Evolutionary conservation across 2,329 filamentous ascomycete genomes (phyloP), one percentile per base, ranked within the genome.

Genomic region (Tolypocladium inflatum): DNA sequence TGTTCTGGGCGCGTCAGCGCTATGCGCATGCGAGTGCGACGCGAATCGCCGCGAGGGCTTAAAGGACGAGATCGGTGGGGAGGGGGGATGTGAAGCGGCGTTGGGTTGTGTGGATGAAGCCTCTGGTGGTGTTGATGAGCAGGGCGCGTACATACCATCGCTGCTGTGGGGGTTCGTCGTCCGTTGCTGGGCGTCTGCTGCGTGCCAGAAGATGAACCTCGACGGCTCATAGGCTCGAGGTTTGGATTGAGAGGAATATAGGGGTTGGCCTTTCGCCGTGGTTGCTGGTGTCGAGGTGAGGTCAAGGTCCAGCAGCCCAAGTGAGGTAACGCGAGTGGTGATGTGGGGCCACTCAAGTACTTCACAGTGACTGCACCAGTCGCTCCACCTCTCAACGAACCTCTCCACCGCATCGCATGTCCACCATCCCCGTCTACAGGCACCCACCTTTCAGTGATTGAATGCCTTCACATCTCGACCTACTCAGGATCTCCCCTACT

Each of bases 1-100:
- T 90, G 67, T 84, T 85, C 82, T 85, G 75, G 0, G 35, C 19
- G 51, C 19, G 48, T 52, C 30, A 52, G 30, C 26, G 8, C 17
- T 15, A 4, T 10, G 26, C 23, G 26, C 45, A 3, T 7, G 48
- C 3, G 13, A 2, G 2, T 26, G 23, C 1, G 43, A 15, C 7
- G 19, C 26, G 9, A 7, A 35, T 35, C n/a, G 11, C n/a, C 41
- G n/a, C n/a, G 8, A 17, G 13, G 41, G 41, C 7, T n/a, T n/a
- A 1, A 13, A n/a, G n/a, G 41, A 9, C 19, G 9, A 4, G 5
- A 10, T 26, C 23, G 45, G 3, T 5, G 15, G 7, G 26, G 13
- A n/a, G n/a, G n/a, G n/a, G n/a, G n/a, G n/a, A n/a, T n/a, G n/a
- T n/a, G n/a, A n/a, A 30, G 26, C 26, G 26, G 26, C 26, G 26